Percentiles rank a stretch among this genome's conserved stretches.
phyloP scores from a whole-genome alignment of 441 rosid genomes.

The Gossypium trilobum region DNA sequence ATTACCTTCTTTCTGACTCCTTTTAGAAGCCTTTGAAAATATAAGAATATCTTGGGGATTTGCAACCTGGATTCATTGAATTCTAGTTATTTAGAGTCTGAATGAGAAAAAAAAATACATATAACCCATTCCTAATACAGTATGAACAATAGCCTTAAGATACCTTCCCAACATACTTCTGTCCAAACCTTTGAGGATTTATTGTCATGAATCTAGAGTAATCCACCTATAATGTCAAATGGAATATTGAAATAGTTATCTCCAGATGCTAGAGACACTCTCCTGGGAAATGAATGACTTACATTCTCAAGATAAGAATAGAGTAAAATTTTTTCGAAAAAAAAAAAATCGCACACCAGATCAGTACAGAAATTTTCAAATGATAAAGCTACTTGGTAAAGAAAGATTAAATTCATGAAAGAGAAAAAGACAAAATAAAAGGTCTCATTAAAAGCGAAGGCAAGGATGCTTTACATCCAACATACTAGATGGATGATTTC shows the following conservation, averaged over 20 bases:
- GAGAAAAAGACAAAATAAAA: too few species aligned
- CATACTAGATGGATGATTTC: background rate
- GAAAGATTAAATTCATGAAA: background rate
- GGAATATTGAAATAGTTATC: constrained; percentile 11
- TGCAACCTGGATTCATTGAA: constrained; percentile 53
- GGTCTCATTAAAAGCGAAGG: background rate
- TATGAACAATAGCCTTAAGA: constrained; percentile 13
- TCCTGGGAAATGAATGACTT: background rate
- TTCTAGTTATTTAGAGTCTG: constrained; percentile 9
- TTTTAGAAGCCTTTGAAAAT: constrained; percentile 78
- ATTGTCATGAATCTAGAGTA: constrained; percentile 97
- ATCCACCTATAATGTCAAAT: constrained; percentile 55
- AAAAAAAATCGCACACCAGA: background rate
- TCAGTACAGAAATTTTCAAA: background rate
- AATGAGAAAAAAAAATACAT: constrained; percentile 34
- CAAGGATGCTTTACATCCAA: background rate
- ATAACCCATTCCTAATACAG: background rate
- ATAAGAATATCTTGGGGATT: constrained; percentile 97
- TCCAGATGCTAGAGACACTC: background rate
- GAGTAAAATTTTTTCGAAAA: constrained; percentile 1
- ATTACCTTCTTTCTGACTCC: constrained; percentile 45
- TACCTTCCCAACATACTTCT: constrained; percentile 98
- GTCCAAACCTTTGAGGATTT: constrained; percentile 98
- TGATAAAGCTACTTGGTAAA: background rate
- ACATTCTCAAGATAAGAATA: background rate